These are phyloP conservation scores for Brasilioporus rufonigricans DNA, from an alignment of 768 basidiomycete species.

Conservation along the genomic window DNA sequence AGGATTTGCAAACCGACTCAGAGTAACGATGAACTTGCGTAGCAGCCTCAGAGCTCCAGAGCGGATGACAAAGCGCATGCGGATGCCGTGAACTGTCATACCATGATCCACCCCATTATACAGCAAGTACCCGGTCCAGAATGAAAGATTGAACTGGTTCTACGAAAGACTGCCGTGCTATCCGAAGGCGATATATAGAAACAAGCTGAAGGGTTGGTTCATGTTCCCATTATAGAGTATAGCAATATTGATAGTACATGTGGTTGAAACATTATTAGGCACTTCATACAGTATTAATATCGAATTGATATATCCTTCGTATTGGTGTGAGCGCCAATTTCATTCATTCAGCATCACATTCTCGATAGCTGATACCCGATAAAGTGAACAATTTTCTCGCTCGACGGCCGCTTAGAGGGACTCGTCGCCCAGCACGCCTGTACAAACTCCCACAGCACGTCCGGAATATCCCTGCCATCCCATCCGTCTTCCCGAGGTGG, in stretches of 20 bases:
- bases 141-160: not conserved
- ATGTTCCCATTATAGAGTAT: too few relatives aligned
- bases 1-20: not conserved
- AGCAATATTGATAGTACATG: too few relatives aligned
- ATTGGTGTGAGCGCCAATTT: not conserved
- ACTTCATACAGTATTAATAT: not conserved
- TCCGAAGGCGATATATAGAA: too few relatives aligned
- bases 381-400: conserved; percentile 12
- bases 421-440: conserved; percentile 19
- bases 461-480: conserved; percentile 25
- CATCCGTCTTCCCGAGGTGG: conserved; percentile 15
- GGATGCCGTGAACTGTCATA: not conserved
- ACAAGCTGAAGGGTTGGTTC: not conserved
- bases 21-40: not conserved
- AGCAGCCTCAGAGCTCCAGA: not conserved
- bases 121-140: not conserved
- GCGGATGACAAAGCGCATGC: not conserved
- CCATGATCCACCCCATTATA: too few relatives aligned
- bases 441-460: conserved; percentile 23
- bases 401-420: conserved; percentile 17
- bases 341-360: not conserved
- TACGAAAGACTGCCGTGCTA: not conserved
- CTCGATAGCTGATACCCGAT: conserved; percentile 1
- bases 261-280: too few relatives aligned
- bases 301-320: not conserved